Percentiles rank a stretch among this genome's conserved stretches.
phyloP scores from a whole-genome alignment of 371 early-diverging fungal genomes.

The Apophysomyces ossiformis region DNA sequence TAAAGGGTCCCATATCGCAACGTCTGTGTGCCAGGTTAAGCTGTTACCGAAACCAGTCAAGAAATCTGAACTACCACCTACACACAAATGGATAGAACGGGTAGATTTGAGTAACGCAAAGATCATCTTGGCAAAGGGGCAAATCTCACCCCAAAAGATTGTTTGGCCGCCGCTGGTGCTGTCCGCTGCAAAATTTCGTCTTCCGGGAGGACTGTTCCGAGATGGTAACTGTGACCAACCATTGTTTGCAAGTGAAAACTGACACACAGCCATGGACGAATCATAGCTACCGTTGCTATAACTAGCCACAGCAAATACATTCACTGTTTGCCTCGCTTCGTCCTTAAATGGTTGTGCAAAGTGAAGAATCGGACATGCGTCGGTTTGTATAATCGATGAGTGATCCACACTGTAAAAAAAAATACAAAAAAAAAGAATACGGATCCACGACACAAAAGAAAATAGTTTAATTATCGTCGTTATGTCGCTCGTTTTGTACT shows the following conservation, averaged over 20 bases:
- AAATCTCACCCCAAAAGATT: conserved; percentile 18
- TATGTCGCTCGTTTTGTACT: conserved; percentile 3
- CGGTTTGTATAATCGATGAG: conserved; percentile 16
- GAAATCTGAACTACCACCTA: conserved; percentile 32
- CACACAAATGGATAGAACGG: conserved; percentile 2
- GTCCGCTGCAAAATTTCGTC: conserved; percentile 29
- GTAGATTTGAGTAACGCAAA: background rate
- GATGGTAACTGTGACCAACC: conserved; percentile 17
- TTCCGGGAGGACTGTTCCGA: conserved; percentile 17
- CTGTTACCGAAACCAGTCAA: conserved; percentile 20
- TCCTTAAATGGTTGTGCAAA: conserved; percentile 22
- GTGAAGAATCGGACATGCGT: conserved; percentile 29
- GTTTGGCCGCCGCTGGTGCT: conserved; percentile 17
- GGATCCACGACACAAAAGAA: background rate
- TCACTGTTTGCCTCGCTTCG: conserved; percentile 23
- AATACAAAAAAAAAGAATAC: too few relatives aligned
- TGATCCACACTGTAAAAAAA: conserved; percentile 8
- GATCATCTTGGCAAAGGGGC: background rate
- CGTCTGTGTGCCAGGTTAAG: conserved; percentile 25
- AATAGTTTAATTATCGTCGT: background rate
- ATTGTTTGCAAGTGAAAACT: conserved; percentile 17
- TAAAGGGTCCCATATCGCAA: conserved; percentile 19
- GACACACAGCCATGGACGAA: conserved; percentile 22
- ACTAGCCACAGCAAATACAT: conserved; percentile 29
- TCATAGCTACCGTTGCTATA: conserved; percentile 20